These are phyloP conservation scores for Eutrema heterophyllum DNA, from an alignment of 345 rosid genomes.

Conservation along the genomic window DNA sequence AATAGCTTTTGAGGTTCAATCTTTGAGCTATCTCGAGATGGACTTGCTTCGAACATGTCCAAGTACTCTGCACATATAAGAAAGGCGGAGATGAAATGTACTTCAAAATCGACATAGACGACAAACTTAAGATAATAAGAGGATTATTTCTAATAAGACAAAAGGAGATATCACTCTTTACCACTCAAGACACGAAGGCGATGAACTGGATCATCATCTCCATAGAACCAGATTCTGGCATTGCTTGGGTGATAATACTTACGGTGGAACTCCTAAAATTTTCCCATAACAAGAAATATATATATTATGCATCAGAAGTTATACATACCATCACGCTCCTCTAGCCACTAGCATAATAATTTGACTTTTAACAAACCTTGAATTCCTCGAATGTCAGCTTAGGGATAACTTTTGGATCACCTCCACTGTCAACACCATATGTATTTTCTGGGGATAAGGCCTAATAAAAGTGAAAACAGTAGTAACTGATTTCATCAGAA, in stretches of 20 bases:
- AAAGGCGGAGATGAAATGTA: slow-evolving; percentile 15
- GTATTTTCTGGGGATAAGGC: slow-evolving; percentile 89
- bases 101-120: background rate
- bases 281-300: background rate
- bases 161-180: slow-evolving; percentile 30
- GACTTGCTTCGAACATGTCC: slow-evolving; percentile 66
- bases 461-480: slow-evolving; percentile 35
- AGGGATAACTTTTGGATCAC: slow-evolving; percentile 89
- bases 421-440: slow-evolving; percentile 98
- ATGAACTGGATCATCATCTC: slow-evolving; percentile 82
- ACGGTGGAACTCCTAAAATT: slow-evolving; percentile 75
- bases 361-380: slow-evolving; percentile 41
- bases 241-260: slow-evolving; percentile 95
- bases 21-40: slow-evolving; percentile 60
- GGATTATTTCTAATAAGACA: background rate
- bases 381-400: slow-evolving; percentile 84
- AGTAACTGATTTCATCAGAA: background rate
- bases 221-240: slow-evolving; percentile 96
- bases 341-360: background rate
- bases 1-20: slow-evolving; percentile 60
- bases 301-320: slow-evolving; percentile 5
- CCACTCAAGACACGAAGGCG: slow-evolving; percentile 84
- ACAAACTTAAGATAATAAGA: background rate
- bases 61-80: slow-evolving; percentile 59
- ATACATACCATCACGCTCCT: background rate